Conservation (phyloP, 2,329 filamentous ascomycete genomes). For the Acephala macrosclerotiorum region DNA sequence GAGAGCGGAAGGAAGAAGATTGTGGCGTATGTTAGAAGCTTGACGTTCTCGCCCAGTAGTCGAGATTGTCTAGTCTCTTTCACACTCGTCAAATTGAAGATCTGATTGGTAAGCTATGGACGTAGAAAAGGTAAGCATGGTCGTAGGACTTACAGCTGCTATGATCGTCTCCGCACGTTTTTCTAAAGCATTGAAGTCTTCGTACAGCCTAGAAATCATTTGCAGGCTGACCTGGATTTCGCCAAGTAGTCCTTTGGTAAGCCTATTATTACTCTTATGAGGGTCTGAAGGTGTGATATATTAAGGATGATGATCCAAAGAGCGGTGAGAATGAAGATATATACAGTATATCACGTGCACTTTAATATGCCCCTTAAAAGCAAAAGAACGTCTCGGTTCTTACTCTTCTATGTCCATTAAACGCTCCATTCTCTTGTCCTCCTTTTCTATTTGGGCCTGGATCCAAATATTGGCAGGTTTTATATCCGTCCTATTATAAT, state of each 20-base stretch:
- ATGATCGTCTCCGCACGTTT: neutral
- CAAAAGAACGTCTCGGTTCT: too few relatives aligned
- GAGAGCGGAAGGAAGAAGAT: slow-evolving; percentile 19
- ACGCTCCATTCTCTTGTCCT: too few relatives aligned
- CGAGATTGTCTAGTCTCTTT: slow-evolving; percentile 20
- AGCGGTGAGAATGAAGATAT: too few relatives aligned
- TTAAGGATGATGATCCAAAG: too few relatives aligned
- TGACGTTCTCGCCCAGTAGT: slow-evolving; percentile 17
- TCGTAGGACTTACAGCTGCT: neutral
- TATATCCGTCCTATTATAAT: too few relatives aligned
- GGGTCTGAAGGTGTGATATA: too few relatives aligned
- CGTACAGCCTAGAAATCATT: neutral
- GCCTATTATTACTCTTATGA: neutral
- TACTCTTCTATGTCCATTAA: too few relatives aligned
- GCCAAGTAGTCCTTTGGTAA: neutral
- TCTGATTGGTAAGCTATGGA: neutral
- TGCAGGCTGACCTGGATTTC: neutral
- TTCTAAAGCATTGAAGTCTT: neutral
- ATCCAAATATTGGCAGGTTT: too few relatives aligned
- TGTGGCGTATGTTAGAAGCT: slow-evolving; percentile 17
- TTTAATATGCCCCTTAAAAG: too few relatives aligned
- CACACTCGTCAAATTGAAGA: slow-evolving; percentile 13
- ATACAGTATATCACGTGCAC: too few relatives aligned
- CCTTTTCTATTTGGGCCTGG: too few relatives aligned
- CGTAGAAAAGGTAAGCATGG: neutral